Base-by-base conservation (phyloP, 495 filamentous ascomycete genomes). In the Neurospora terricola region DNA sequence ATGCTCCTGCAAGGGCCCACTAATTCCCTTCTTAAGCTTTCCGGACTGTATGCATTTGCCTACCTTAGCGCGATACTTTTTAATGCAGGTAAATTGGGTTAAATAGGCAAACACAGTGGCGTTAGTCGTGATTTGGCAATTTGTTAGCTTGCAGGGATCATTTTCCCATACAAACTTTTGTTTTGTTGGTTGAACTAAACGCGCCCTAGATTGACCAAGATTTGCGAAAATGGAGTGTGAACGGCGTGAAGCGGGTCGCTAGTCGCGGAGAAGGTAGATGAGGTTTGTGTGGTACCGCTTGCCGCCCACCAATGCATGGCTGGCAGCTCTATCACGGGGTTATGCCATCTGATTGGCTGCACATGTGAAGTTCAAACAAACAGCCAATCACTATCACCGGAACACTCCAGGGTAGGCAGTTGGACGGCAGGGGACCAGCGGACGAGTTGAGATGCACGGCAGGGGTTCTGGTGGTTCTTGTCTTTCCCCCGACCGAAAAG, bases 271-370 rank as follows among this genome's bases (percentile, higher is more conserved):
- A 62, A 30, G 23, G 23, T 18, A 34, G 54, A 66, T 6, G 54
- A 66, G 54, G 27, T 66, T 66, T 73, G 75, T 75, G 77, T 76
- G 78, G 76, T 76, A 75, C 73, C 68, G 80, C 76, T 81, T 81
- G 73, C 80, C 80, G 80, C 80, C 78, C 75, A 76, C 72, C 74
- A 71, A 76, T 81, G 79, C 80, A 80, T 76, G 77, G 70, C 73
- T 72, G 75, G 76, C 80, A 79, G 77, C 76, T 76, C 73, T 74
- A 78, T 82, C 81, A 82, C 81, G 72, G 74, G 71, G 48, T 70
- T 71, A 38, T 38, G 68, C 18, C 16, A 12, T 34, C 18, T 80
- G 77, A 82, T 82, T 82, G 81, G 81, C 42, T 59, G 37, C 16
- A 40, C 75, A 34, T 62, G 54, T 62, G 27, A 34, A 62, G 76